Conservation (phyloP, 768 basidiomycete genomes). For the Russula brevipes region DNA sequence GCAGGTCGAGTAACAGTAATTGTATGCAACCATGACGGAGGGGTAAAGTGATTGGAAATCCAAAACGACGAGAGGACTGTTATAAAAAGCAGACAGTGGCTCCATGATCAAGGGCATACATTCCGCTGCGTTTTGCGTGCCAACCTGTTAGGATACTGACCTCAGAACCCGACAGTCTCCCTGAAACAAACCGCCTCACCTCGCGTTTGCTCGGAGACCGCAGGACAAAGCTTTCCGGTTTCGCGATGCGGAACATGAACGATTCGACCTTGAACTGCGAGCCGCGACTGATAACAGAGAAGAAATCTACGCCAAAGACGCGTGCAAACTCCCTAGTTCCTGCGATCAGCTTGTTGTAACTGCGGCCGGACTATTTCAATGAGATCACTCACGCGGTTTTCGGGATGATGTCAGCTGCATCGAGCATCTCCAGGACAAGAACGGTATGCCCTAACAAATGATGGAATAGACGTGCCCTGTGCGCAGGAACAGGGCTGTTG, state of each 20-base stretch:
- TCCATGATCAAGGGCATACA: conserved; percentile 96
- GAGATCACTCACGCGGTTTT: conserved; percentile 72
- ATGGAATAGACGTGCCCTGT: conserved; percentile 49
- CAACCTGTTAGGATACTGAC: conserved; percentile 55
- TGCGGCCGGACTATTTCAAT: neutral
- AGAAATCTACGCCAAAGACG: conserved; percentile 96
- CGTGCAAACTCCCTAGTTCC: conserved; percentile 84
- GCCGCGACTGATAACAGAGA: conserved; percentile 88
- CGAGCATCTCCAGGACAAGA: conserved; percentile 74
- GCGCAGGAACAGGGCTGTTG: conserved; percentile 58
- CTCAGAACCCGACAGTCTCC: neutral
- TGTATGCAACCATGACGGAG: conserved; percentile 97
- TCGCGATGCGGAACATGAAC: conserved; percentile 95
- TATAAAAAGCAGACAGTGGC: conserved; percentile 88
- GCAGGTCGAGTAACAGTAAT: conserved; percentile 96
- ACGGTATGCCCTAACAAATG: conserved; percentile 62
- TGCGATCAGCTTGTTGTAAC: neutral
- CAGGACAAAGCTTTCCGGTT: conserved; percentile 89
- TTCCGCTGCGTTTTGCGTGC: conserved; percentile 92
- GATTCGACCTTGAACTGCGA: conserved; percentile 99
- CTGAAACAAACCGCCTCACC: conserved; percentile 37
- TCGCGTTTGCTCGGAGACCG: conserved; percentile 85
- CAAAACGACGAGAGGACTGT: conserved; percentile 84
- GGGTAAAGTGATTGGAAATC: conserved; percentile 98
- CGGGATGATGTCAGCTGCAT: conserved; percentile 73